Evolutionary conservation across 495 filamentous ascomycete species (phyloP).

Genomic region (Barbatosphaeria neglecta): DNA sequence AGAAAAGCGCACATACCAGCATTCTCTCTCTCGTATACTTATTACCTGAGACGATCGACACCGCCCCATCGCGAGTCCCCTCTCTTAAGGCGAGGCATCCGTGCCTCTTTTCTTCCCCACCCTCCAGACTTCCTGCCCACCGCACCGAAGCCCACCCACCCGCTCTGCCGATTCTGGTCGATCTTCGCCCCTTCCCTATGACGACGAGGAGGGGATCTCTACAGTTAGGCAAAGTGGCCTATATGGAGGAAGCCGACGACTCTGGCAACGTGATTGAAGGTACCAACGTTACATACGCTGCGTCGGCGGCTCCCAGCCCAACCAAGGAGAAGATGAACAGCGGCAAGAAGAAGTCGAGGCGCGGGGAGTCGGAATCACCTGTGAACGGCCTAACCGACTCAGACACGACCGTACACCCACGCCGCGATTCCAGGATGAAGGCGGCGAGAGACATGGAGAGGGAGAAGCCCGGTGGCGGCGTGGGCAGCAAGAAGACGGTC

Average conservation of each 20-base stretch:
- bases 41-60: neutral
- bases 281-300: conserved; percentile 23
- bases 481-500: conserved; percentile 14
- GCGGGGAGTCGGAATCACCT: conserved; percentile 21
- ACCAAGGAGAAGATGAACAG: conserved; percentile 35
- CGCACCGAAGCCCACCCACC: neutral
- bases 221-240: conserved; percentile 19
- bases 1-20: neutral
- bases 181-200: conserved; percentile 16
- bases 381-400: conserved; percentile 26
- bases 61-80: neutral
- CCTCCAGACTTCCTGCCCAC: neutral
- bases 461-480: conserved; percentile 9
- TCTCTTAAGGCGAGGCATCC: neutral
- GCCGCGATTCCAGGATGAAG: conserved; percentile 14
- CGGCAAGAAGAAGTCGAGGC: conserved; percentile 23
- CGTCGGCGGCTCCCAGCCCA: conserved; percentile 22
- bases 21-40: neutral
- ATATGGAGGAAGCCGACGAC: conserved; percentile 39
- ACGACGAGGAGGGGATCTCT: conserved; percentile 10
- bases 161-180: neutral
- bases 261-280: conserved; percentile 26
- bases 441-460: conserved; percentile 17
- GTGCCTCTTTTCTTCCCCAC: neutral
- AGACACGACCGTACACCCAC: conserved; percentile 27